Base-by-base conservation (phyloP, 2,329 filamentous ascomycete species). In the Ceratocystis cubensis region DNA sequence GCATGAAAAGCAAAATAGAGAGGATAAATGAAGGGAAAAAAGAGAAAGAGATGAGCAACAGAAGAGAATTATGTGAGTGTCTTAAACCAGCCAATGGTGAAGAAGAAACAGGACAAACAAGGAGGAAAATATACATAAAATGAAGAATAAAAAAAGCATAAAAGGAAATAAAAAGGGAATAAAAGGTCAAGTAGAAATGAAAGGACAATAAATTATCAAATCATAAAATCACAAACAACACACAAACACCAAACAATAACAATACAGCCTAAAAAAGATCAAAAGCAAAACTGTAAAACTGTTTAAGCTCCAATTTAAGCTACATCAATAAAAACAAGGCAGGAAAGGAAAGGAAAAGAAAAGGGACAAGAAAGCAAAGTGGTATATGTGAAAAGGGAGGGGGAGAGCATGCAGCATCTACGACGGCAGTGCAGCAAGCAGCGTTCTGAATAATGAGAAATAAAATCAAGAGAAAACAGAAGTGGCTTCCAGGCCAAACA, bases 21-120 rank as follows among this genome's bases (percentile, higher is more conserved):
- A 63, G 25, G 53, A 57, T 7, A 59, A 57, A 25, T 13, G 17
- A 50, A 64, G 53, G 20, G 25, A 64, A 64, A 50, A 56, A 22
- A 53, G 53, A 15, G 8, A 63, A 33, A 50, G 45, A 56, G 30
- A 64, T 25, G 44, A 50, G 25, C 8, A 50, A 53, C 5, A 30
- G 5, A 17, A 48, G 22, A 53, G n/a, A 28, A 56, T n/a, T 10
- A 22, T 22, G 13, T 64, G 37, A 45, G 10, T 46, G 33, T 22
- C 20, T 46, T 62, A 46, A 62, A 15, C 20, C 30, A 28, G 50
- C 50, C 22, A 56, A 56, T 56, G 59, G 30, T 10, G 33, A 37
- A 37, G 33, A 37, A 37, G 33, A 37, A 25, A 25, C 15, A 59
- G 5, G 28, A 59, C 15, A 33, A 59, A 59, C 28, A 6, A 50